A percentile compares a stretch with the other conserved stretches of the same genome.
These are phyloP conservation scores for Cyclostephanos invisitatus DNA, from an alignment of 108 stramenopile genomes.

Conservation along the genomic window DNA sequence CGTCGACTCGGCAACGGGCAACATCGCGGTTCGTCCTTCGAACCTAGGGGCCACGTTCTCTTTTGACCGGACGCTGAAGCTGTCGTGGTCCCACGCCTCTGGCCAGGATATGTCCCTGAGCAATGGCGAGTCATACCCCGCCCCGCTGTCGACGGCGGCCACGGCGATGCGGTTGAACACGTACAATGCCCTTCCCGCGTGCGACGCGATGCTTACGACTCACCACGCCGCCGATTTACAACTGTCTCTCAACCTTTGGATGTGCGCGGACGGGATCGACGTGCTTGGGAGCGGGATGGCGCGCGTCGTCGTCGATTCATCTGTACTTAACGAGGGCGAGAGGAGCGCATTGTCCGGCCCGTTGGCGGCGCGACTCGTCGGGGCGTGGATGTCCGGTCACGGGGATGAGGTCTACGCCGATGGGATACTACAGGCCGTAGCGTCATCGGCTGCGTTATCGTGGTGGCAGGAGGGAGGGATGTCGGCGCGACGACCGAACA, in stretches of 20 bases:
- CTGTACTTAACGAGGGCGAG: slow-evolving; percentile 24
- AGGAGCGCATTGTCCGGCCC: slow-evolving; percentile 13
- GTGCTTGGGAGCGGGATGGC: slow-evolving; percentile 42
- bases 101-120: slow-evolving; percentile 59
- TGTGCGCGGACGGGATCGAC: slow-evolving; percentile 89
- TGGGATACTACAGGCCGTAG: slow-evolving; percentile 55
- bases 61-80: slow-evolving; percentile 43
- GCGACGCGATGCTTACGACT: slow-evolving; percentile 55
- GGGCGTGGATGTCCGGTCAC: slow-evolving; percentile 67
- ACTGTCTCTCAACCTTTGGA: slow-evolving; percentile 78
- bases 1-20: slow-evolving; percentile 28
- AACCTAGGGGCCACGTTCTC: slow-evolving; percentile 20
- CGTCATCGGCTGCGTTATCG: slow-evolving; percentile 21
- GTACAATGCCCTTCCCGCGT: slow-evolving; percentile 63
- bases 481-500: neutral
- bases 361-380: slow-evolving; percentile 63
- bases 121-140: slow-evolving; percentile 72
- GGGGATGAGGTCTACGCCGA: slow-evolving; percentile 48
- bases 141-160: slow-evolving; percentile 65
- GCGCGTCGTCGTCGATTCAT: slow-evolving; percentile 36
- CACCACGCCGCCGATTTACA: slow-evolving; percentile 73
- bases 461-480: slow-evolving; percentile 16
- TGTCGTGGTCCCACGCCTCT: slow-evolving; percentile 32
- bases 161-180: slow-evolving; percentile 75
- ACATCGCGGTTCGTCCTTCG: slow-evolving; percentile 24